Percentiles rank a stretch among this genome's conserved stretches.
Conservation (phyloP, 768 basidiomycete species). For the Piloderma croceum region DNA sequence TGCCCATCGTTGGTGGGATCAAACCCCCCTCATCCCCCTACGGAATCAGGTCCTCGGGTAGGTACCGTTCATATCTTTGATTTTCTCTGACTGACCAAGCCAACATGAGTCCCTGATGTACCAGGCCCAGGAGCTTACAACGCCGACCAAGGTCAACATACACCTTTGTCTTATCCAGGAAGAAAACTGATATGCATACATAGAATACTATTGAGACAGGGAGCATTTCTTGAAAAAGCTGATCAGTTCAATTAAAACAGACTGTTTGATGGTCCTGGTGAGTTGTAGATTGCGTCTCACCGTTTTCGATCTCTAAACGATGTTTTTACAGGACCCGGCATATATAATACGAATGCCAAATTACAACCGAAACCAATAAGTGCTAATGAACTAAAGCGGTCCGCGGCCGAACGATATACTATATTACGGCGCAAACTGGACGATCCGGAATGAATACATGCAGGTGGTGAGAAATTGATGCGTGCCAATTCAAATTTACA, state of each 20-base stretch:
- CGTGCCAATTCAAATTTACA: constrained; percentile 21
- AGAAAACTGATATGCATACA: too few relatives aligned
- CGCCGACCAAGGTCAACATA: constrained; percentile 34
- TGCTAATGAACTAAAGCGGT: too few relatives aligned
- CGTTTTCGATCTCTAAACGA: too few relatives aligned
- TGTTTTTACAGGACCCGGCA: constrained; percentile 35
- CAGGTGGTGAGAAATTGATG: constrained; percentile 62
- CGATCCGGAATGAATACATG: constrained; percentile 55
- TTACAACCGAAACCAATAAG: constrained; percentile 18
- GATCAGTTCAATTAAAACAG: constrained; percentile 46
- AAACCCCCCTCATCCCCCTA: too few relatives aligned
- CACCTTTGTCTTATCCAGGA: too few relatives aligned
- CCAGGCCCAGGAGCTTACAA: constrained; percentile 50
- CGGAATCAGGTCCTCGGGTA: too few relatives aligned
- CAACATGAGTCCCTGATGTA: constrained; percentile 48
- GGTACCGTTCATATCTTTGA: too few relatives aligned
- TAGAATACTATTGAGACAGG: too few relatives aligned
- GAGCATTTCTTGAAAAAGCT: constrained; percentile 53
- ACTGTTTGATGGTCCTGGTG: constrained; percentile 38
- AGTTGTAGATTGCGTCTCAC: too few relatives aligned
- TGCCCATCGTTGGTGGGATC: too few relatives aligned
- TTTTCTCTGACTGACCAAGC: too few relatives aligned
- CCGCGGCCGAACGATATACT: too few relatives aligned
- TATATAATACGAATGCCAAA: constrained; percentile 22
- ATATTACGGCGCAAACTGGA: constrained; percentile 58